phyloP scores from a whole-genome alignment of 441 rosid genomes.

The Codiaeum variegatum region DNA sequence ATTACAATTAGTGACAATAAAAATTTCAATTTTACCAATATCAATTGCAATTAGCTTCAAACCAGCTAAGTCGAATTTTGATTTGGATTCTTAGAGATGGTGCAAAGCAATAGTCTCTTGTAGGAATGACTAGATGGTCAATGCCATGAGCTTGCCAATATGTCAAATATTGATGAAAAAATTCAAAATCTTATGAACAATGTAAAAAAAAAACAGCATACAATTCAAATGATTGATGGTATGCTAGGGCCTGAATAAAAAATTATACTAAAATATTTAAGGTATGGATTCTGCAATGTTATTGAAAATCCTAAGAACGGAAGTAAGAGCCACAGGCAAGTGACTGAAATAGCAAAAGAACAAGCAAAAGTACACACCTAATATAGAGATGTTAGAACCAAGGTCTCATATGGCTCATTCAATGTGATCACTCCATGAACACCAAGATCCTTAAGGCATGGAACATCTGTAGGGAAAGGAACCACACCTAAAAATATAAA shows the following conservation, averaged over 20 bases:
- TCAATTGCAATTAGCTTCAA: no score
- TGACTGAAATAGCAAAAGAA: not conserved
- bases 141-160: conserved; percentile 58
- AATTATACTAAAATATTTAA: not conserved
- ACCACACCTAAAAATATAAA: conserved; percentile 87
- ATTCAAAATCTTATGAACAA: not conserved
- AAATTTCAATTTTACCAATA: no score
- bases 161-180: not conserved
- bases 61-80: no score
- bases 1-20: no score
- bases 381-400: conserved; percentile 88
- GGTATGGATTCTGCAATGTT: not conserved
- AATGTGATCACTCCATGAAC: conserved; percentile 84
- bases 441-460: conserved; percentile 76
- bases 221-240: not conserved
- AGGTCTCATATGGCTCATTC: conserved; percentile 89
- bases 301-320: not conserved
- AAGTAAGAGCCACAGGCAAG: not conserved
- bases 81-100: conserved; percentile 75
- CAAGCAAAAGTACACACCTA: conserved; percentile 38
- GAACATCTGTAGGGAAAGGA: conserved; percentile 88
- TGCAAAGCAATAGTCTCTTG: conserved; percentile 96
- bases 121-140: conserved; percentile 90
- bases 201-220: not conserved
- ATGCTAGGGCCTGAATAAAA: not conserved